Base-by-base conservation (phyloP, 169 alveolate species). In the Fabrea salina region DNA sequence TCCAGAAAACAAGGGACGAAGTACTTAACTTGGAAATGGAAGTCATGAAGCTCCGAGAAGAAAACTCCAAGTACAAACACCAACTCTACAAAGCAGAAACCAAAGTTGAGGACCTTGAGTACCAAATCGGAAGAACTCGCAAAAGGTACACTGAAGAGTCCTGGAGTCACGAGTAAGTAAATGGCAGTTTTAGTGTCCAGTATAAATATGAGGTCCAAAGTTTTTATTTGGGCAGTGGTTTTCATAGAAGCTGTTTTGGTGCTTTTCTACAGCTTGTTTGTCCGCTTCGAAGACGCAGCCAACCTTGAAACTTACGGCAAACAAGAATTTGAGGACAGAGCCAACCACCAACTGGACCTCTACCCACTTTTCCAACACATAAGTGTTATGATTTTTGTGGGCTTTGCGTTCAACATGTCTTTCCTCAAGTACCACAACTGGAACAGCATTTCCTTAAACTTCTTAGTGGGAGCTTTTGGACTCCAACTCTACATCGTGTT, bases 381-480 rank as follows among this genome's bases (percentile, higher is more conserved):
- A 30, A 84, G 82, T 68, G 83, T 88, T 16, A 88, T 91, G 93
- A 88, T 88, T 66, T 86, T 83, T 58, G 85, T 91, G 49, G 96
- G 96, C 1, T 89, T 91, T 50, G 94, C 92, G 8, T 91, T 91
- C 70, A 58, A 86, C 43, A 79, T 87, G 88, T 68, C 87, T 22
- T 88, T 89, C 71, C 74, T 91, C 11, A 78, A 83, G 35, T 74
- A 70, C 41, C 78, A 91, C 80, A 72, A 86, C n/a, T 88, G 91
- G 88, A 32, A 86, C 6, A 67, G 93, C 19, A 79, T 91, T 39
- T 87, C 86, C 16, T 56, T 82, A 13, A 91, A 84, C 67, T 76
- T 81, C 50, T 66, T 86, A 7, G 72, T 80, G 0, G 89, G 90
- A 19, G 84, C 85, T 35, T 80, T 88, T 82, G 61, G 91, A 47